phyloP scores from a whole-genome alignment of 1,284 basidiomycete genomes.

The Ganoderma sp. region DNA sequence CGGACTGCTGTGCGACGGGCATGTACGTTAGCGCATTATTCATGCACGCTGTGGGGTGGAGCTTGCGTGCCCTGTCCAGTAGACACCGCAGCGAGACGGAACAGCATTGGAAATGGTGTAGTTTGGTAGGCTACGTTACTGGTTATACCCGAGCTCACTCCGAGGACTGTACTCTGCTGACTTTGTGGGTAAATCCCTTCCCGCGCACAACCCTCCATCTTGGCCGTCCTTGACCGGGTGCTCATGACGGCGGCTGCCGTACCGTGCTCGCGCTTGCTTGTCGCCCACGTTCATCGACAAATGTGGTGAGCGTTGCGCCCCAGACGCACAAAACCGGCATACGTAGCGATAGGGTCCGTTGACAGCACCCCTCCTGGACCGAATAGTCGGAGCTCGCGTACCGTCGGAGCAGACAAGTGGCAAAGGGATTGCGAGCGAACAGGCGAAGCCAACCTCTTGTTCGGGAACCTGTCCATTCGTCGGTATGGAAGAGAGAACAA shows the following conservation, averaged over 20 bases:
- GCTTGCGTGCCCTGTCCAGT: constrained; percentile 4
- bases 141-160: constrained; percentile 4
- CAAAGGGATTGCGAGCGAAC: background rate
- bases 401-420: background rate
- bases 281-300: background rate
- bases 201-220: constrained; percentile 15
- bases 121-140: background rate
- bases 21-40: constrained; percentile 4
- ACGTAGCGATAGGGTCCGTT: background rate
- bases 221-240: background rate
- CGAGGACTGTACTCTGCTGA: constrained; percentile 6
- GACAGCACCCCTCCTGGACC: background rate
- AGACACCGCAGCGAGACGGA: constrained; percentile 3
- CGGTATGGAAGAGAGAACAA: background rate
- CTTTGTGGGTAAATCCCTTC: constrained; percentile 14
- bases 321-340: background rate
- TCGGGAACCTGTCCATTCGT: background rate
- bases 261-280: background rate
- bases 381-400: background rate
- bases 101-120: background rate
- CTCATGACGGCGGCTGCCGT: background rate
- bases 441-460: background rate
- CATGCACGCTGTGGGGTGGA: constrained; percentile 1
- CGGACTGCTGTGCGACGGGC: background rate
- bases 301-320: background rate